Percentiles rank a stretch among this genome's conserved stretches.
Conservation (phyloP, 2,329 filamentous ascomycete species). For the Penicillium frequentans region DNA sequence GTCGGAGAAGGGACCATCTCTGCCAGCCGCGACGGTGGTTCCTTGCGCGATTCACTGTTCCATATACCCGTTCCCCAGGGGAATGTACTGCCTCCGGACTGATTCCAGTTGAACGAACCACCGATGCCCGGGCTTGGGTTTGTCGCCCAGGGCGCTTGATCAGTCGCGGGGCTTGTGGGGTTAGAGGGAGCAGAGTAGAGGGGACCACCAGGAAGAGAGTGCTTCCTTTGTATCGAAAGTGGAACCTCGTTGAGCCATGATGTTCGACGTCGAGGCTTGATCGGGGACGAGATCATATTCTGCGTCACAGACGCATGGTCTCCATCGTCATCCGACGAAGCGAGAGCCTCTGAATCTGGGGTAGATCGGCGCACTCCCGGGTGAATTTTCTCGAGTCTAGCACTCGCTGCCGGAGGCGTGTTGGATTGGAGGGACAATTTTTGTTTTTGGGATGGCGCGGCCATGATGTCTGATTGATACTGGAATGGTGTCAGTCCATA, state of each 20-base stretch:
- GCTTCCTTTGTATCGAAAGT: constrained; percentile 66
- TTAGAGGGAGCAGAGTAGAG: constrained; percentile 80
- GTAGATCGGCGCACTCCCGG: constrained; percentile 72
- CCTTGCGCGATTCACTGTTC: constrained; percentile 73
- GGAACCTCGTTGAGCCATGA: constrained; percentile 89
- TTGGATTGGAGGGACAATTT: constrained; percentile 30
- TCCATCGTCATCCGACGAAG: constrained; percentile 89
- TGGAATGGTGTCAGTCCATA: constrained; percentile 8
- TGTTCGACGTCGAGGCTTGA: constrained; percentile 67
- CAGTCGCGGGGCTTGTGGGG: constrained; percentile 74
- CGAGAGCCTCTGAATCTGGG: constrained; percentile 89
- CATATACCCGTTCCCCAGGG: constrained; percentile 80
- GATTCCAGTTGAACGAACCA: constrained; percentile 45
- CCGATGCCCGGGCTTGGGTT: constrained; percentile 39
- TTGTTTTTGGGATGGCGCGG: constrained; percentile 29
- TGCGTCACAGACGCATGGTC: constrained; percentile 62
- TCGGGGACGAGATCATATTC: constrained; percentile 49
- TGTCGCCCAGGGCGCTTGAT: constrained; percentile 52
- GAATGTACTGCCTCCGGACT: constrained; percentile 53
- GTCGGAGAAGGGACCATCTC: constrained; percentile 77
- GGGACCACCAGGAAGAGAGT: constrained; percentile 71
- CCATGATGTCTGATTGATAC: constrained; percentile 44
- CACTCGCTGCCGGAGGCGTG: constrained; percentile 58
- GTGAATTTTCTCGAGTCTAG: constrained; percentile 73
- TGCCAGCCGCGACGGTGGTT: constrained; percentile 70